A percentile compares a stretch with the other conserved stretches of the same genome.
These are phyloP conservation scores for Termitomyces sp. DNA, from an alignment of 768 basidiomycete genomes.

Conservation along the genomic window DNA sequence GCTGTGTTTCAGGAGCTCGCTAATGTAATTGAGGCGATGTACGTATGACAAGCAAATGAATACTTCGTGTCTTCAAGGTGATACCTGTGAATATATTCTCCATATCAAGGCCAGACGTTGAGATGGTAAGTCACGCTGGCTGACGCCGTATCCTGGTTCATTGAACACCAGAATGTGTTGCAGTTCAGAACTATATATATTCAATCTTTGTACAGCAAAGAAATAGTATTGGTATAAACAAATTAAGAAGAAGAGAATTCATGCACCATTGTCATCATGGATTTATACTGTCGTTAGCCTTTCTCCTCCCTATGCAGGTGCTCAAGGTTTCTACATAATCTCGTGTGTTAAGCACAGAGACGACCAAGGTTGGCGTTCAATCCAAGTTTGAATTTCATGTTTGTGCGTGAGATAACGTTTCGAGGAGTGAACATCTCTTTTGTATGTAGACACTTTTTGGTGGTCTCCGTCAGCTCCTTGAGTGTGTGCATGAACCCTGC, in stretches of 20 bases:
- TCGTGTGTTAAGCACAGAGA: background rate
- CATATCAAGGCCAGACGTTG: conserved; percentile 14
- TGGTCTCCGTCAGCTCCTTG: background rate
- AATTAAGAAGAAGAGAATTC: background rate
- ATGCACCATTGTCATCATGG: background rate
- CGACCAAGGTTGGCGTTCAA: background rate
- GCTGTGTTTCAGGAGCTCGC: background rate
- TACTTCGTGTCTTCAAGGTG: background rate
- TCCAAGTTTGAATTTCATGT: background rate
- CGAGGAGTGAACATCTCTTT: background rate
- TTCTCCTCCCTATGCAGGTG: background rate
- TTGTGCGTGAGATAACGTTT: background rate
- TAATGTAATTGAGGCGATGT: conserved; percentile 13
- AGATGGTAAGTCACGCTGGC: conserved; percentile 8
- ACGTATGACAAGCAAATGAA: conserved; percentile 8
- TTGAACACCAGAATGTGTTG: conserved; percentile 3
- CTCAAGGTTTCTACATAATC: background rate
- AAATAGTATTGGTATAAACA: background rate
- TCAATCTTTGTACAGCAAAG: background rate
- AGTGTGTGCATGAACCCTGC: background rate
- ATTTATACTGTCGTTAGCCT: background rate
- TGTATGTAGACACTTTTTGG: background rate
- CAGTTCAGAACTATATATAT: too few species aligned
- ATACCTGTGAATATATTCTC: too few species aligned
- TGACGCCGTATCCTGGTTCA: conserved; percentile 16